Base-by-base conservation (phyloP, 2,329 filamentous ascomycete species). In the Cladophialophora exuberans region DNA sequence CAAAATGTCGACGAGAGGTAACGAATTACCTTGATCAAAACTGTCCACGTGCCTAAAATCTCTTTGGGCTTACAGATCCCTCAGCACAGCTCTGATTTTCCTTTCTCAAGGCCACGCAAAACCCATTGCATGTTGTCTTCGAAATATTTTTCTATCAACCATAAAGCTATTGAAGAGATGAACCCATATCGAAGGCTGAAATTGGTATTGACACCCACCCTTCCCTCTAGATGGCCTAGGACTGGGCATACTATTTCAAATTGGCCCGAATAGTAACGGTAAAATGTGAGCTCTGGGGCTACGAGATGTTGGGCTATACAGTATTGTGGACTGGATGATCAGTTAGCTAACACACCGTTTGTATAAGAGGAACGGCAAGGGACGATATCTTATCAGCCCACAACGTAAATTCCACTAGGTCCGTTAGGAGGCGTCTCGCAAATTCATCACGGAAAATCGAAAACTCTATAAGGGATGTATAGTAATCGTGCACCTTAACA, bases 401-500 rank as follows among this genome's bases (percentile, higher is more conserved):
- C 30, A n/a, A 11, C 36, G 6, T 9, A 7, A 13, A 2, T 39
- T 3, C 36, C 15, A 20, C 17, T 10, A 20, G 36, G 17, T 39
- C 23, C 15, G 4, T 20, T 20, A 20, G 33, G 1, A 20, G 17
- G n/a, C 10, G 1, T 7, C 7, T 17, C 23, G 36, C 15, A 39
- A 20, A 39, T 39, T 22, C 23, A 39, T 1, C 36, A 39, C 17
- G 36, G 36, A 39, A 39, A 20, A 20, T 39, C 17, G 36, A 20
- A 39, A 39, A 22, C 36, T 39, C 17, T 39, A 39, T 20, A 39
- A 20, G 36, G 23, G 36, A 39, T 39, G n/a, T n/a, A 39, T 39
- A 20, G 36, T n/a, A 20, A 39, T 20, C 15, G 36, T 3, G 5
- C 15, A 20, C 7, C 17, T 11, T 39, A 13, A 39, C 30, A 9